phyloP scores from a whole-genome alignment of 495 filamentous ascomycete genomes.

The Penicillium malachiteum region DNA sequence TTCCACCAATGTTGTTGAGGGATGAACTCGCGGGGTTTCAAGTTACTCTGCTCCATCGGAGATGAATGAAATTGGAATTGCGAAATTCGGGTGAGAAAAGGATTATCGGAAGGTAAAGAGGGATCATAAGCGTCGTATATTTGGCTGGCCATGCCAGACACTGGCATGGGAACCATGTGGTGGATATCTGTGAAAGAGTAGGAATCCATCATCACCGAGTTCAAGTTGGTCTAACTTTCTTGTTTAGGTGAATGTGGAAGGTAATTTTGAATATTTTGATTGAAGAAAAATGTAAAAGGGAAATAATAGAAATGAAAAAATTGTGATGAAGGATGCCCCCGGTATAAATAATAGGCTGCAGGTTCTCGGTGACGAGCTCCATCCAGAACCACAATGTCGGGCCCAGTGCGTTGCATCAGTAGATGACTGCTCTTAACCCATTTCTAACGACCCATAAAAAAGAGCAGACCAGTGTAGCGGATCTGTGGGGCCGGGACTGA shows the following conservation, averaged over 20 bases:
- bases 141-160: constrained; percentile 3
- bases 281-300: neutral
- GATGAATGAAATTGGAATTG: constrained; percentile 15
- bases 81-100: constrained; percentile 10
- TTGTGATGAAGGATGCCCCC: neutral
- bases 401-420: constrained; percentile 16
- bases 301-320: constrained; percentile 1
- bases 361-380: neutral
- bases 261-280: too few species aligned
- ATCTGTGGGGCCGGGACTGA: neutral
- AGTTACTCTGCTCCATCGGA: constrained; percentile 6
- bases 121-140: constrained; percentile 13
- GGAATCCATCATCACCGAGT: constrained; percentile 20
- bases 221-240: neutral
- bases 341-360: constrained; percentile 15
- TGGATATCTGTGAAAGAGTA: constrained; percentile 20
- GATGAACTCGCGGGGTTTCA: constrained; percentile 1
- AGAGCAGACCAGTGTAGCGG: neutral
- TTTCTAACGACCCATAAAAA: constrained; percentile 4
- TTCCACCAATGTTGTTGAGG: constrained; percentile 15
- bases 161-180: constrained; percentile 9
- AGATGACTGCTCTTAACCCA: constrained; percentile 2
- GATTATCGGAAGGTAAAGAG: constrained; percentile 13
- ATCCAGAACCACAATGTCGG: constrained; percentile 7
- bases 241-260: neutral